Evolutionary conservation across 2,329 filamentous ascomycete genomes (phyloP).

Genomic region (Aspergillus eucalypticola): DNA sequence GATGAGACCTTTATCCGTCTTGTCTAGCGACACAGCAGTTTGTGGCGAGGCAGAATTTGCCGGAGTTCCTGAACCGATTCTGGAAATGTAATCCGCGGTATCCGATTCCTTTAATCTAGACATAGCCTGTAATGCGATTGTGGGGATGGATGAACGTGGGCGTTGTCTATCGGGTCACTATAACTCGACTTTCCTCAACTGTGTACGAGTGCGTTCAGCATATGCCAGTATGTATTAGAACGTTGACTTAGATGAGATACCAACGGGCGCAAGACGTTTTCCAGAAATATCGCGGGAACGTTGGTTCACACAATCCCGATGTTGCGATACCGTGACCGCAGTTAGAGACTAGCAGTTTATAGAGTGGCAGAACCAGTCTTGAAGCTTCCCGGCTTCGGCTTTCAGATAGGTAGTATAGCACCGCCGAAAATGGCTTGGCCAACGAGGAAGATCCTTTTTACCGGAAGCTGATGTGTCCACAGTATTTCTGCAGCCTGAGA

Average conservation of each 20-base stretch:
- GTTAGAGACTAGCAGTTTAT: not conserved
- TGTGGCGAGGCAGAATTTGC: slow-evolving; percentile 7
- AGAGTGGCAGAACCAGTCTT: not conserved
- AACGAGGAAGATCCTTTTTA: not conserved
- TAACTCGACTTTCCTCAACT: not conserved
- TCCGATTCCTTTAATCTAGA: not conserved
- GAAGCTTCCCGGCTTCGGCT: not conserved
- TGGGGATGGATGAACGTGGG: slow-evolving; percentile 1
- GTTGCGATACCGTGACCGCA: not conserved
- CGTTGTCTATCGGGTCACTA: not conserved
- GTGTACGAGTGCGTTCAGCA: not conserved
- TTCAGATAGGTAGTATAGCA: no score
- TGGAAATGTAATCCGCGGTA: not conserved
- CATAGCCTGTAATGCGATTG: not conserved
- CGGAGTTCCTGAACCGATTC: slow-evolving; percentile 6
- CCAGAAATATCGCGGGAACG: not conserved
- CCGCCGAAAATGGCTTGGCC: not conserved
- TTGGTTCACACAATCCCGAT: not conserved
- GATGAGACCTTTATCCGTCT: slow-evolving; percentile 29
- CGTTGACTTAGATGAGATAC: not conserved
- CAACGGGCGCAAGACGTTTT: not conserved
- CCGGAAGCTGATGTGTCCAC: not conserved
- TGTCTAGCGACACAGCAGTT: not conserved
- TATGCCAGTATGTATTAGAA: not conserved
- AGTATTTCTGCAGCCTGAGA: not conserved